phyloP scores from a whole-genome alignment of 2,329 filamentous ascomycete species.

The Aspergillus brunneoviolaceus region DNA sequence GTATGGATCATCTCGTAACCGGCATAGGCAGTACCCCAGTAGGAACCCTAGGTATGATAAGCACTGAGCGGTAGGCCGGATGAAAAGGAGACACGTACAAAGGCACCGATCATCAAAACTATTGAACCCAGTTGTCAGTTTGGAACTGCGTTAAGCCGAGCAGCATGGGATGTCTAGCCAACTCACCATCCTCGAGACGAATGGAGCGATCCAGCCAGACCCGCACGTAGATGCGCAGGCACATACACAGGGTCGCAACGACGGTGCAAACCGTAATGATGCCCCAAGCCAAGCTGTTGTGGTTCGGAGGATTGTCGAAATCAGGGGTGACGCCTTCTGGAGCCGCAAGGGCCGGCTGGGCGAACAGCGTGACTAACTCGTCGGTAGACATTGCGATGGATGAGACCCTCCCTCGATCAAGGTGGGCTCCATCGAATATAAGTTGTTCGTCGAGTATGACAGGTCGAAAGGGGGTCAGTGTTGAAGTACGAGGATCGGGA shows the following conservation, averaged over 20 bases:
- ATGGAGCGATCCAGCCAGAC: constrained; percentile 20
- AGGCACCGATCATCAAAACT: constrained; percentile 13
- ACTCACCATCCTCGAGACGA: constrained; percentile 21
- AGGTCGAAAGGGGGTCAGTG: not conserved
- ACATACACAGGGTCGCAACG: constrained; percentile 19
- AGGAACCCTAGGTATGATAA: constrained; percentile 17
- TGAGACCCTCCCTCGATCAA: not conserved
- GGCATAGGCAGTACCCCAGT: constrained; percentile 22
- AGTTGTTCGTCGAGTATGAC: not conserved
- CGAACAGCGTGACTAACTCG: constrained; percentile 3
- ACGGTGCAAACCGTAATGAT: constrained; percentile 22
- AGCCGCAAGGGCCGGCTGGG: constrained; percentile 18
- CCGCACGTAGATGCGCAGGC: constrained; percentile 18
- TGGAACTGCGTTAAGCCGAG: not conserved
- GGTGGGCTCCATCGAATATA: not conserved
- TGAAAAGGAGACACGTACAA: not conserved
- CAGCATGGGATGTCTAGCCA: not conserved
- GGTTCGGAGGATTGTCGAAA: constrained; percentile 23
- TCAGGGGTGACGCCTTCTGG: constrained; percentile 22
- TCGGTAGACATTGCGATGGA: constrained; percentile 4
- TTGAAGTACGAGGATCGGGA: not conserved
- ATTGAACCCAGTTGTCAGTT: not conserved
- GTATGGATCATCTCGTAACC: constrained; percentile 17
- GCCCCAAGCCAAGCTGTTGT: constrained; percentile 21
- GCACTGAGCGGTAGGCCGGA: not conserved